These are phyloP conservation scores for Neonothopanus nambi DNA, from an alignment of 1,284 basidiomycete genomes.

Conservation along the genomic window DNA sequence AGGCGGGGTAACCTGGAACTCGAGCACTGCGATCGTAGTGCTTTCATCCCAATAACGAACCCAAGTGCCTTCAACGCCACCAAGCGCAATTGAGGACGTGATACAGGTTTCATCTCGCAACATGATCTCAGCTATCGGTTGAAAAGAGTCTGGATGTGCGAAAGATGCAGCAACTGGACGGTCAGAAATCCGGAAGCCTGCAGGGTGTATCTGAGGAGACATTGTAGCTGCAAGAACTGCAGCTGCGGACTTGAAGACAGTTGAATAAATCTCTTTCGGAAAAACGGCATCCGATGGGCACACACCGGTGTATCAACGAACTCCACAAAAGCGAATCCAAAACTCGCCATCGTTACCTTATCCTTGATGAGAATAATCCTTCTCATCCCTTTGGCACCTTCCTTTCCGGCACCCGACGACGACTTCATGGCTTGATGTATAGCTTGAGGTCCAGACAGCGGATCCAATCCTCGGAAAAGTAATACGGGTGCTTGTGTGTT, in stretches of 20 bases:
- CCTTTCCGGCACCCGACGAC: conserved; percentile 63
- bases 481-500: conserved; percentile 78
- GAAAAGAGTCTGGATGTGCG: conserved; percentile 84
- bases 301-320: conserved; percentile 80
- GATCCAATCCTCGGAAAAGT: conserved; percentile 85
- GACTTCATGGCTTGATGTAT: conserved; percentile 77
- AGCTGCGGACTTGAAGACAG: conserved; percentile 58
- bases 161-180: conserved; percentile 87
- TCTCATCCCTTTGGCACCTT: conserved; percentile 81
- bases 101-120: conserved; percentile 75
- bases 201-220: conserved; percentile 81
- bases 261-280: conserved; percentile 7
- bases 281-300: conserved; percentile 3
- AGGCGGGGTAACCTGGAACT: conserved; percentile 77
- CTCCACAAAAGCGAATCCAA: conserved; percentile 92
- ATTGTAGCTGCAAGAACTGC: conserved; percentile 77
- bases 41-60: conserved; percentile 84
- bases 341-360: conserved; percentile 78
- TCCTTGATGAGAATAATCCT: conserved; percentile 87
- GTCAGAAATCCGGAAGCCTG: conserved; percentile 85
- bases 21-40: conserved; percentile 67
- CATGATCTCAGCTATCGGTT: conserved; percentile 71
- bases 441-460: conserved; percentile 81
- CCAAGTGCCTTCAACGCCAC: conserved; percentile 69
- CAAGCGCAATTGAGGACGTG: conserved; percentile 60